Evolutionary conservation across 108 stramenopile genomes (phyloP).

Genomic region (Chaetoceros tenuissimus): DNA sequence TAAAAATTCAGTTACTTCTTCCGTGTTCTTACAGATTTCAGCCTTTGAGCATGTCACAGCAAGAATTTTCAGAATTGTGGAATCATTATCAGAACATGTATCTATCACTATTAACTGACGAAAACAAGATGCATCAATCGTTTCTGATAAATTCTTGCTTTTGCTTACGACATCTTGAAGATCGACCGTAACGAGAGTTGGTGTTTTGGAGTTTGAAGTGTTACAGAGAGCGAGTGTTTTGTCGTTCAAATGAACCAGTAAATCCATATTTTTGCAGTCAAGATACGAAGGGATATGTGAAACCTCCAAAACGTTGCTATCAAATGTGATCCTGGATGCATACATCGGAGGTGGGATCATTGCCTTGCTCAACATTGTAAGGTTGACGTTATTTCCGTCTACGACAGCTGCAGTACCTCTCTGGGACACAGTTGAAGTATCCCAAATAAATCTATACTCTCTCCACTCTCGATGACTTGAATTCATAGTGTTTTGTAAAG

Average conservation of each 20-base stretch:
- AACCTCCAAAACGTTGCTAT: conserved; percentile 29
- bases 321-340: conserved; percentile 35
- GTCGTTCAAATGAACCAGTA: conserved; percentile 28
- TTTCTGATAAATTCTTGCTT: too few relatives aligned
- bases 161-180: too few relatives aligned
- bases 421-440: conserved; percentile 22
- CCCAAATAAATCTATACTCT: conserved; percentile 70
- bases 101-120: conserved; percentile 20
- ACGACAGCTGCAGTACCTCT: conserved; percentile 51
- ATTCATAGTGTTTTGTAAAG: not conserved
- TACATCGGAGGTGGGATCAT: conserved; percentile 84
- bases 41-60: conserved; percentile 12
- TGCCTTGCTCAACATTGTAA: conserved; percentile 68
- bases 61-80: conserved; percentile 12
- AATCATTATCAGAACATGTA: conserved; percentile 3
- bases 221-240: conserved; percentile 33
- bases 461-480: conserved; percentile 19
- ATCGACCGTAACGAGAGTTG: not conserved
- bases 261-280: conserved; percentile 1
- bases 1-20: conserved; percentile 25
- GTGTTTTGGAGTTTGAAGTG: not conserved
- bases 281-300: conserved; percentile 8
- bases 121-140: conserved; percentile 15
- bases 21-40: not conserved
- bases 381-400: conserved; percentile 62